Base-by-base conservation (phyloP, 148 eudicot genomes). In the Persicaria tinctoria region DNA sequence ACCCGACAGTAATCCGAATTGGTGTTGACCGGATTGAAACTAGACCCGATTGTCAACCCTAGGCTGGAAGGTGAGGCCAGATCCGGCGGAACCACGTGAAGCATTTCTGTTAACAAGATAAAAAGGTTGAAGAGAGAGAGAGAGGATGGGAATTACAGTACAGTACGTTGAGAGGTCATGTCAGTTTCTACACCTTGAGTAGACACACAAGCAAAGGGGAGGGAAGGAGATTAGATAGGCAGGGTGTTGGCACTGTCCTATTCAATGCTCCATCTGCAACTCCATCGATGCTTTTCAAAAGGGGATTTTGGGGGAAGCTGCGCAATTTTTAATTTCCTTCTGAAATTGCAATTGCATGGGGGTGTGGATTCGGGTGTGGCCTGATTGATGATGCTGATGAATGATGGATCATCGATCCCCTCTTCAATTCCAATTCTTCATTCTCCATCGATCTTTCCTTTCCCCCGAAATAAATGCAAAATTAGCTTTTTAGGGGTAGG, bases 171-270 rank as follows among this genome's bases (percentile, higher is more conserved):
- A 66, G 8, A 66, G 41, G 70, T 64, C 70, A 64, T 10, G 44
- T 66, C 70, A 41, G 9, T 27, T 32, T 10, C 45, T 13, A 38
- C 18, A 38, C 18, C 70, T 66, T 66, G 5, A n/a, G 3, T 66
- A 38, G 47, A 66, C 56, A 12, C 16, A n/a, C 56, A 11, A 38
- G 70, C 70, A 66, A 45, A 12, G 14, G 6, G 45, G 75, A 74
- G 18, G 27, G 50, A 72, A 16, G 14, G 23, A 48, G 12, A 71
- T 1, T 5, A 8, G 13, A 18, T 11, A 17, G n/a, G 63, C 68
- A 56, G 47, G 18, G 76, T 74, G 13, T 74, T 74, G 76, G 76
- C 76, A 74, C 68, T 74, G 68, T 74, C 76, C 64, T 63, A 63
- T 63, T 63, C 32, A 63, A 38, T 62, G 68, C 45, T 11, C 5